A percentile compares a stretch with the other conserved stretches of the same genome.
phyloP scores from a whole-genome alignment of 202 grass and related monocot genomes.

The Zoysia matrella region DNA sequence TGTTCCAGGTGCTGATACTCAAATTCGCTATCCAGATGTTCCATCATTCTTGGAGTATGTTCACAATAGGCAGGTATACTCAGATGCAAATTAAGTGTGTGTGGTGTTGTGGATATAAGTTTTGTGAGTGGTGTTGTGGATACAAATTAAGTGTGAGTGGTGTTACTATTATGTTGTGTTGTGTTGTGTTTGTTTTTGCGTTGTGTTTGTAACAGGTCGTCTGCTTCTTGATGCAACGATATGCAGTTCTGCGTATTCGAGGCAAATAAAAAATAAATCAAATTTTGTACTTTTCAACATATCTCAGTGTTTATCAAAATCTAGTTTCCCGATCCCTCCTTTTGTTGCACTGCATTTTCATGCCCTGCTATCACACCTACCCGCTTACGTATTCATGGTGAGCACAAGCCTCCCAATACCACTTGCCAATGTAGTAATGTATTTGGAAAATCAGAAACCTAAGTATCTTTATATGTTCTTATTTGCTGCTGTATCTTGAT shows the following conservation, averaged over 20 bases:
- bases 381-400: slow-evolving; percentile 27
- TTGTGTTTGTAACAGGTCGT: background rate
- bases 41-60: slow-evolving; percentile 65
- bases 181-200: background rate
- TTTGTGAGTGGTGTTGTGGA: background rate
- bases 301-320: slow-evolving; percentile 23
- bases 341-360: slow-evolving; percentile 10
- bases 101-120: background rate
- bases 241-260: background rate
- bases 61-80: slow-evolving; percentile 61
- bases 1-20: slow-evolving; percentile 49
- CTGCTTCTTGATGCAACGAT: background rate
- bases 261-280: slow-evolving; percentile 2
- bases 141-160: background rate
- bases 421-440: background rate
- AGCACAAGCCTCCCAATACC: slow-evolving; percentile 1
- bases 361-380: background rate
- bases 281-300: slow-evolving; percentile 24
- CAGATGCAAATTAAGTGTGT: slow-evolving; percentile 32
- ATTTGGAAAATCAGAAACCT: background rate
- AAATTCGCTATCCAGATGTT: slow-evolving; percentile 82
- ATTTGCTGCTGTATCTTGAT: slow-evolving; percentile 20
- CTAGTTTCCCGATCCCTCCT: background rate
- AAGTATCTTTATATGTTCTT: slow-evolving; percentile 20
- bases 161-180: background rate